phyloP scores from a whole-genome alignment of 148 eudicot species.

The Rhododendron molle region DNA sequence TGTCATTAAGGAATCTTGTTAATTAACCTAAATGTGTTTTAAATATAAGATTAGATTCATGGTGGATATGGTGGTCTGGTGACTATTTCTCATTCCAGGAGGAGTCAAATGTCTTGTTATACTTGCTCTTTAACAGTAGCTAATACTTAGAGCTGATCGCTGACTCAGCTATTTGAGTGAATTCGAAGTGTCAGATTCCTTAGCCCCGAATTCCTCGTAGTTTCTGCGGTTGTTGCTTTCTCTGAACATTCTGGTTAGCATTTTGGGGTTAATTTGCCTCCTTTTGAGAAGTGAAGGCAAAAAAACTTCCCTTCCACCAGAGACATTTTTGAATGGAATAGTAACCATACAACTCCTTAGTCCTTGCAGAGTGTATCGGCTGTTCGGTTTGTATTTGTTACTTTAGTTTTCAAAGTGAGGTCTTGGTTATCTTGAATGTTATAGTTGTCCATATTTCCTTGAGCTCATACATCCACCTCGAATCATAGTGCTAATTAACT shows the following conservation, averaged over 20 bases:
- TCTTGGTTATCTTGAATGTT: not conserved
- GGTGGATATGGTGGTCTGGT: conserved; percentile 3
- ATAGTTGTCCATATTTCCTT: not conserved
- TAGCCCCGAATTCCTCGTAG: not conserved
- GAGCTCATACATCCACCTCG: not conserved
- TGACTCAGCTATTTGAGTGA: not conserved
- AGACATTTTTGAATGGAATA: not conserved
- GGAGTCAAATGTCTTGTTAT: not conserved
- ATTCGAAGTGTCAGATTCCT: not conserved
- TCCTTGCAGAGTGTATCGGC: not conserved
- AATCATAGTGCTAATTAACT: not conserved
- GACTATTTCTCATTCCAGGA: not conserved
- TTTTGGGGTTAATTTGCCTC: not conserved
- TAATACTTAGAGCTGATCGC: not conserved
- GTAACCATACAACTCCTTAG: not conserved
- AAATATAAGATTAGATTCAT: not conserved
- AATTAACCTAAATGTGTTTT: not conserved
- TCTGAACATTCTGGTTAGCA: not conserved
- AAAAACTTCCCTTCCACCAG: not conserved
- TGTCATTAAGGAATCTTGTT: not conserved
- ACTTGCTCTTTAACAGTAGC: not conserved
- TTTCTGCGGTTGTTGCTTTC: not conserved
- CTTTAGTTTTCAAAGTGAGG: not conserved
- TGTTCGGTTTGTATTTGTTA: not conserved
- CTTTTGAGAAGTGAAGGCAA: not conserved